These are phyloP conservation scores for Kernera saxatilis DNA, from an alignment of 345 rosid genomes.

Conservation along the genomic window DNA sequence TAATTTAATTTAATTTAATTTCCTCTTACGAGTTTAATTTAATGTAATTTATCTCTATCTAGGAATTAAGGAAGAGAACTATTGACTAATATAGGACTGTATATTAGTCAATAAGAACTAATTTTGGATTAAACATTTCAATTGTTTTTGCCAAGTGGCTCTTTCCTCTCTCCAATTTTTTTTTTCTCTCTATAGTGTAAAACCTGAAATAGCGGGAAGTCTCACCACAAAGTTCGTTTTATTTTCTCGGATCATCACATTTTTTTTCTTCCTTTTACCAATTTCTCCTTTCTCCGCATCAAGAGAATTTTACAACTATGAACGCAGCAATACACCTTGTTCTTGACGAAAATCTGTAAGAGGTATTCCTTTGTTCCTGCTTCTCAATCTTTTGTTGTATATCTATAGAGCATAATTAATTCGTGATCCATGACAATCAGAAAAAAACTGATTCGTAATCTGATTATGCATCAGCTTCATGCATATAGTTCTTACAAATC, in stretches of 20 bases:
- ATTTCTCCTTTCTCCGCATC: not conserved
- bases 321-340: not conserved
- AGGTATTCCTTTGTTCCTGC: not conserved
- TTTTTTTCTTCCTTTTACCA: slow-evolving; percentile 7
- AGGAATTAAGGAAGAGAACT: not conserved
- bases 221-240: slow-evolving; percentile 34
- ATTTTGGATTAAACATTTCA: not conserved
- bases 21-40: not conserved
- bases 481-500: not conserved
- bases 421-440: not conserved
- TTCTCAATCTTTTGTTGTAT: not conserved
- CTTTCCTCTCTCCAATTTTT: not conserved
- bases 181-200: not conserved
- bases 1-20: not conserved
- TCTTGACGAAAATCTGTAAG: slow-evolving; percentile 17
- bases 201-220: slow-evolving; percentile 30
- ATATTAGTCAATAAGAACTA: too few relatives aligned
- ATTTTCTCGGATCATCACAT: slow-evolving; percentile 34
- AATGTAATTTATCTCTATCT: not conserved
- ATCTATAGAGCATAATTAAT: not conserved
- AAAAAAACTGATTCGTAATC: not conserved
- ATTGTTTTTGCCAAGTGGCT: not conserved
- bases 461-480: not conserved
- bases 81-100: too few relatives aligned
- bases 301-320: slow-evolving; percentile 2